Conservation (phyloP, 768 basidiomycete species). For the Lentinus tigrinus region DNA sequence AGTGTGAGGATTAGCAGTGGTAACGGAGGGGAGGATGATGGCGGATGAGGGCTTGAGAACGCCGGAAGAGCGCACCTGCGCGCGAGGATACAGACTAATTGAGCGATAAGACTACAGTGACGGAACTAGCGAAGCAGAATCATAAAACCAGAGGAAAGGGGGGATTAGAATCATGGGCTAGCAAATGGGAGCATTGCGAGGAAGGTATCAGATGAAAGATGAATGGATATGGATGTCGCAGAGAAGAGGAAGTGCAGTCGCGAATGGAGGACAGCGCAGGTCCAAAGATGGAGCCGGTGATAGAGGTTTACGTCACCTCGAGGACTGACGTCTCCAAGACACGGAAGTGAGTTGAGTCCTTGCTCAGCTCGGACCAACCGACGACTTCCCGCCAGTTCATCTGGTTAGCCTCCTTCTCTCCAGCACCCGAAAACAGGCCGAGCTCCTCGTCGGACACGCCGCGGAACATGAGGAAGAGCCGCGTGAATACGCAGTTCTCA, state of each 20-base stretch:
- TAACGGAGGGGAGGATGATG: neutral
- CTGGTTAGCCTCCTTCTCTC: conserved; percentile 83
- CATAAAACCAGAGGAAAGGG: neutral
- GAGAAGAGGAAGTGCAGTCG: neutral
- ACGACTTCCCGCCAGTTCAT: conserved; percentile 81
- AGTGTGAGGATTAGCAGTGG: neutral
- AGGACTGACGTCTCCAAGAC: conserved; percentile 78
- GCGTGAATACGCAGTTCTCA: conserved; percentile 79
- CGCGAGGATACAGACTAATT: conserved; percentile 17
- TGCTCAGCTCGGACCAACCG: conserved; percentile 79
- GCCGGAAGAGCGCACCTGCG: conserved; percentile 14
- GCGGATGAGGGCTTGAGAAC: neutral
- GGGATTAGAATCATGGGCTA: neutral
- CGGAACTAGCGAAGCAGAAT: neutral
- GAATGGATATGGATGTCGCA: conserved; percentile 10
- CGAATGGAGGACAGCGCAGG: neutral
- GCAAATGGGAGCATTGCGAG: neutral
- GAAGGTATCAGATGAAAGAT: conserved; percentile 4
- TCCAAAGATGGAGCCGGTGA: neutral
- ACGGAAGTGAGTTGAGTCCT: conserved; percentile 71
- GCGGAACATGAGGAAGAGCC: conserved; percentile 84
- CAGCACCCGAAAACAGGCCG: conserved; percentile 68
- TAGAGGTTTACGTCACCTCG: conserved; percentile 46
- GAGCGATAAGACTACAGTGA: conserved; percentile 23
- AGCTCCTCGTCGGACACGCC: conserved; percentile 81